phyloP scores from a whole-genome alignment of 495 filamentous ascomycete species.

The Annulohypoxylon maeteangense region DNA sequence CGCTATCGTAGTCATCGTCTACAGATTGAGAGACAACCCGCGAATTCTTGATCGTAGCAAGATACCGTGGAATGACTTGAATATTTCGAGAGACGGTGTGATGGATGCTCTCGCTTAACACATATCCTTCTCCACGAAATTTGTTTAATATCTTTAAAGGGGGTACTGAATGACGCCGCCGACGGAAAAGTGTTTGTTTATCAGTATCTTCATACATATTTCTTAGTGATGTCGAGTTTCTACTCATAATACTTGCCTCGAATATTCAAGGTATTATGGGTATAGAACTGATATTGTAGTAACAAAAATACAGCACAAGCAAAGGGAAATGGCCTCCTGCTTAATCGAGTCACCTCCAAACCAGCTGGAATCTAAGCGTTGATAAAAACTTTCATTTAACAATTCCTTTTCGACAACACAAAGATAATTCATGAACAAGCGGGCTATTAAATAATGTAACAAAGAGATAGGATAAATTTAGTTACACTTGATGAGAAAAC shows the following conservation, averaged over 20 bases:
- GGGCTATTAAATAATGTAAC: background rate
- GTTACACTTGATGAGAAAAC: background rate
- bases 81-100: background rate
- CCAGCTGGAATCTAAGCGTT: background rate
- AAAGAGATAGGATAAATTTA: conserved; percentile 1
- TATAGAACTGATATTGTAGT: background rate
- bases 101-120: background rate
- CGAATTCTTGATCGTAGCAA: background rate
- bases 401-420: background rate
- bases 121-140: background rate
- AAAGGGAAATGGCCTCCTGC: background rate
- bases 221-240: background rate
- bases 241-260: background rate
- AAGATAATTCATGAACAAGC: background rate
- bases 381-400: background rate
- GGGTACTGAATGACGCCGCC: background rate
- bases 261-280: background rate
- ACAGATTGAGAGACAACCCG: background rate
- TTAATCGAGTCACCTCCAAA: background rate
- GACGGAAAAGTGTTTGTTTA: background rate
- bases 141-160: background rate
- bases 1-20: conserved; percentile 21
- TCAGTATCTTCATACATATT: background rate
- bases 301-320: background rate
- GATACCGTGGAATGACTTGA: background rate